Percentiles rank a stretch among this genome's conserved stretches.
Evolutionary conservation across 1,139 yeast genomes (phyloP).

Genomic region (Wickerhamomyces sp.): DNA sequence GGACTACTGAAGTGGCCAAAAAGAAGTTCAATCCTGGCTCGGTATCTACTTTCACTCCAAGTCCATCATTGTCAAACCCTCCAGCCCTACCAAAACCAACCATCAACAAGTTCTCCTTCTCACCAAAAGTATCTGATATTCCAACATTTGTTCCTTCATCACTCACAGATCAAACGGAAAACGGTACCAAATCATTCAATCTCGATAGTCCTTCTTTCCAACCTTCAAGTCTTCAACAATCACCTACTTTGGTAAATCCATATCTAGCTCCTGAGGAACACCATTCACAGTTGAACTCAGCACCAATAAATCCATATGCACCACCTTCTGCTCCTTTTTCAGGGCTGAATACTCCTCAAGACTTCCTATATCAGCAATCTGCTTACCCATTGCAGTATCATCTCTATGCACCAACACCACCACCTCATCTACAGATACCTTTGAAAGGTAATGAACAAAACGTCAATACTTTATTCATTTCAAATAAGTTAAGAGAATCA

Average conservation of each 20-base stretch:
- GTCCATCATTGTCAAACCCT: constrained; percentile 6
- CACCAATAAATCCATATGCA: constrained; percentile 12
- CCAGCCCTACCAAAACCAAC: constrained; percentile 13
- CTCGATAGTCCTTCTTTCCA: constrained; percentile 32
- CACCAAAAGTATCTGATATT: constrained; percentile 52
- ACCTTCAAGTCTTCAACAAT: constrained; percentile 17
- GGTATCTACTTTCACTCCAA: constrained; percentile 28
- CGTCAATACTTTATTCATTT: constrained; percentile 64
- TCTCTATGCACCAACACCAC: constrained; percentile 85
- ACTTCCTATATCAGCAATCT: constrained; percentile 16
- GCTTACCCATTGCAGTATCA: constrained; percentile 75
- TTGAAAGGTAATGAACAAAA: constrained; percentile 67
- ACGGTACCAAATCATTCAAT: constrained; percentile 24
- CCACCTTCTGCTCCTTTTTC: constrained; percentile 3
- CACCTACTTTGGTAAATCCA: constrained; percentile 8
- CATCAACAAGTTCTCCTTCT: constrained; percentile 40
- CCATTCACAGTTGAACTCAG: not conserved
- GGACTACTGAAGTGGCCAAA: constrained; percentile 12
- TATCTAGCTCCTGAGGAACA: constrained; percentile 3
- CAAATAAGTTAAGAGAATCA: constrained; percentile 65
- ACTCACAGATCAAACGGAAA: not conserved
- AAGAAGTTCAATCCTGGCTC: constrained; percentile 27
- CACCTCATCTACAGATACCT: constrained; percentile 60
- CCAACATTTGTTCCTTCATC: constrained; percentile 51
- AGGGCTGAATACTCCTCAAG: constrained; percentile 4